Evolutionary conservation across 2,329 filamentous ascomycete genomes (phyloP), one percentile per base, ranked within the genome.

Genomic region (Furcasterigmium furcatum): DNA sequence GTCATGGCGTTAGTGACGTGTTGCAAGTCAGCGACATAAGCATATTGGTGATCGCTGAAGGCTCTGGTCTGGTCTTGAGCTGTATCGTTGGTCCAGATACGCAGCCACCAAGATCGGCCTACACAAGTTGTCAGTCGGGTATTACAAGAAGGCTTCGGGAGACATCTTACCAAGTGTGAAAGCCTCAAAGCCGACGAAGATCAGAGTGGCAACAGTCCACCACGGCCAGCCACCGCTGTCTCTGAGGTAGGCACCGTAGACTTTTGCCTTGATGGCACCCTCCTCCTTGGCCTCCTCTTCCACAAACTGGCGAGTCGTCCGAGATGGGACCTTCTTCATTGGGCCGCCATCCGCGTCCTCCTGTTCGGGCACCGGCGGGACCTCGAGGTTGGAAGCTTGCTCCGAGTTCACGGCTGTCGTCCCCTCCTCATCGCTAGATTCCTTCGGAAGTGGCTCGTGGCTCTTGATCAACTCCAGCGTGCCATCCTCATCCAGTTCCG

Each of bases 221-320:
- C 80, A 81, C 13, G 68, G 58, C 52, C 72, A 70, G 9, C 84
- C 82, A 14, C 87, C 87, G 50, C 80, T 87, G 20, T 82, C 79
- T 9, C 71, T 72, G 13, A 91, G 63, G 56, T 91, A 94, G 1
- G 74, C 73, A 12, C 70, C 57, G 51, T 91, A 92, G n/a, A 91
- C 76, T 7, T 72, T 71, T 19, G 72, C 71, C 54, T 84, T 84
- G 25, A 92, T 81, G 5, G 82, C 77, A 1, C 88, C 88, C 44
- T 77, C 77, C 58, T 89, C 85, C 46, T 83, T 77, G n/a, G 69
- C 71, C 61, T 94, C 88, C 3, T 90, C 87, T 57, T 90, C 83
- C 21, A 88, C 79, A 52, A 91, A 92, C 61, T 89, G 86, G 52
- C 82, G 82, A 1, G 81, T 75, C 5, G 65, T 63, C 58, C 78